A percentile compares a stretch with the other conserved stretches of the same genome.
These are phyloP conservation scores for Sporothrix variecibatus DNA, from an alignment of 2,329 filamentous ascomycete genomes.

Conservation along the genomic window DNA sequence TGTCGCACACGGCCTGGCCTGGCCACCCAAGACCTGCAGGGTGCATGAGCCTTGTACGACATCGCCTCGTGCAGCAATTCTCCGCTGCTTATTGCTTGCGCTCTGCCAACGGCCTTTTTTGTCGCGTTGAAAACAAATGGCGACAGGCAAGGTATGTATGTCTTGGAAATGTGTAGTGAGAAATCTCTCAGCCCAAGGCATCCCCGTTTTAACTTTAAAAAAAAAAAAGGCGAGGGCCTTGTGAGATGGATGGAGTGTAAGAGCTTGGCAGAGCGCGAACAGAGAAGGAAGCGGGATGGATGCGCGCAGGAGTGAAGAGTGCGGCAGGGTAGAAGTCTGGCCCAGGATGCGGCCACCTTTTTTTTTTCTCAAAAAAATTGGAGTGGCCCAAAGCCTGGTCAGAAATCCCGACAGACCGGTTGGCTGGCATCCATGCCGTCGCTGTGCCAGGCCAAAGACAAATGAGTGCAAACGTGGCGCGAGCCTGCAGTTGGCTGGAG, in stretches of 20 bases:
- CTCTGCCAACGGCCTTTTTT: background rate
- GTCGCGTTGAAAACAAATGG: background rate
- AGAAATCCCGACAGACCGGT: slow-evolving; percentile 17
- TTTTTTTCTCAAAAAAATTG: background rate
- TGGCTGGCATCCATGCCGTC: background rate
- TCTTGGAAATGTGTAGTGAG: slow-evolving; percentile 7
- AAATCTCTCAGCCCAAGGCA: background rate
- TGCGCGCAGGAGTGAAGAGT: background rate
- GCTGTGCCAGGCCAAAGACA: background rate
- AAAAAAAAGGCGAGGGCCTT: background rate
- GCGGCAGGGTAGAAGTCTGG: background rate
- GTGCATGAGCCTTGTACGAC: slow-evolving; percentile 35
- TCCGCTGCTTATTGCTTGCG: background rate
- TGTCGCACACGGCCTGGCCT: slow-evolving; percentile 18
- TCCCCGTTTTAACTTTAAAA: background rate
- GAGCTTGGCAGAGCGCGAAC: background rate
- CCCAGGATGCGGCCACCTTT: background rate
- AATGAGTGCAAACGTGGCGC: background rate
- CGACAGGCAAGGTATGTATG: background rate
- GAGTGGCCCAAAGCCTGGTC: background rate
- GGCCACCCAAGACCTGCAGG: slow-evolving; percentile 31
- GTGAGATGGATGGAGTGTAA: background rate
- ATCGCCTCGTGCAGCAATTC: slow-evolving; percentile 5
- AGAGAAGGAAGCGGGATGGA: background rate
- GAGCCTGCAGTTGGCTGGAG: background rate